Percentiles rank a stretch among this genome's conserved stretches.
Evolutionary conservation across 78 protist species (phyloP).

Genomic region (Protostelium mycophagum): DNA sequence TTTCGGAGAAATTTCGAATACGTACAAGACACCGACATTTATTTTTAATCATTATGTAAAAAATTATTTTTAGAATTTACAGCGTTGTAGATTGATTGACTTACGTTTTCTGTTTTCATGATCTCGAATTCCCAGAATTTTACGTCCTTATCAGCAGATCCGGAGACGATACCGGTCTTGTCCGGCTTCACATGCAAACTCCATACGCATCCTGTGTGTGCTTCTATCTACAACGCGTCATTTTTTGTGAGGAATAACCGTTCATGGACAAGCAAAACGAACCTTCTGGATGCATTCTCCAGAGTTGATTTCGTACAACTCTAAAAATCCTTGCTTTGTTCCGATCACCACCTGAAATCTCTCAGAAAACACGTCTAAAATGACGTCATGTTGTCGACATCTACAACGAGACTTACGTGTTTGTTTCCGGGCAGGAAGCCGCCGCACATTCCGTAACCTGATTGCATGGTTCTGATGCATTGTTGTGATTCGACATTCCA

Average conservation of each 20-base stretch:
- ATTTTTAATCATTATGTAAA: neutral
- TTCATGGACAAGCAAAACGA: neutral
- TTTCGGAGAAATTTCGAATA: slow-evolving; percentile 6
- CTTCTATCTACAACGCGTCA: slow-evolving; percentile 16
- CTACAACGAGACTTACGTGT: slow-evolving; percentile 36
- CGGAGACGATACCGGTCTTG: slow-evolving; percentile 73
- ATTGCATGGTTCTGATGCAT: slow-evolving; percentile 63
- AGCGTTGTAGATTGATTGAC: neutral
- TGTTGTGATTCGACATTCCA: slow-evolving; percentile 62
- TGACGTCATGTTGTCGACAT: neutral
- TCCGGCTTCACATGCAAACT: slow-evolving; percentile 51
- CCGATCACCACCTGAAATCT: slow-evolving; percentile 79
- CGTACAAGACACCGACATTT: neutral
- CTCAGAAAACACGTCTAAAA: neutral
- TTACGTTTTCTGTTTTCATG: neutral
- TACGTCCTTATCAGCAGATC: slow-evolving; percentile 80
- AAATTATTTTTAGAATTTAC: neutral
- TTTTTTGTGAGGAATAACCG: too few species aligned
- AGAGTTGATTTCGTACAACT: slow-evolving; percentile 68
- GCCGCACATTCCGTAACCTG: slow-evolving; percentile 74
- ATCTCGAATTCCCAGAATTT: slow-evolving; percentile 90
- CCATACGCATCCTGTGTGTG: slow-evolving; percentile 80
- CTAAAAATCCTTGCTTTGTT: slow-evolving; percentile 85
- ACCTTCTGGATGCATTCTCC: slow-evolving; percentile 25
- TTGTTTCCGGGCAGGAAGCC: slow-evolving; percentile 81